Evolutionary conservation across 345 rosid genomes (phyloP).

Genomic region (Salix arbutifolia): DNA sequence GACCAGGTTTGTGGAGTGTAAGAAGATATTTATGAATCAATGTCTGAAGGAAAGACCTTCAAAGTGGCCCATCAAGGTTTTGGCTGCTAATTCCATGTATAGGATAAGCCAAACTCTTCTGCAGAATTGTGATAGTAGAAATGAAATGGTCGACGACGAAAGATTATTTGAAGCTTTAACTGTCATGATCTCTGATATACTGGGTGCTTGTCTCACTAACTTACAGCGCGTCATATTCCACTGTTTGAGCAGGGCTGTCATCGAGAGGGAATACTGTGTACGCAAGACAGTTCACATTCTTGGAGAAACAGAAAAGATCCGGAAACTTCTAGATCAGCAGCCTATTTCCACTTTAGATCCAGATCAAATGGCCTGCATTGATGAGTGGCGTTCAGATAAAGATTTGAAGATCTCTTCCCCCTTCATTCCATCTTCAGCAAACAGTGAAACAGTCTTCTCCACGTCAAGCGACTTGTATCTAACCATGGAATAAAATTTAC

Average conservation of each 20-base stretch:
- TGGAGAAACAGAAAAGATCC: conserved; percentile 51
- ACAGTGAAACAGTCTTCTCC: conserved; percentile 12
- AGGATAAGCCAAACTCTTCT: conserved; percentile 59
- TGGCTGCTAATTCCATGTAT: conserved; percentile 84
- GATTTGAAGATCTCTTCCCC: conserved; percentile 18
- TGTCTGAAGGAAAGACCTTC: conserved; percentile 46
- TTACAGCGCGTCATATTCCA: conserved; percentile 39
- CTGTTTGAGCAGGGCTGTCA: conserved; percentile 54
- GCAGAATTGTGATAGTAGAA: conserved; percentile 26
- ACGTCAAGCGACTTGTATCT: conserved; percentile 23
- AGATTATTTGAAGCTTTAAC: conserved; percentile 40
- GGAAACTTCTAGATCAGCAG: conserved; percentile 46
- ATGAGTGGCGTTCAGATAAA: conserved; percentile 56
- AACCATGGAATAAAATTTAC: conserved; percentile 20
- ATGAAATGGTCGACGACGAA: conserved; percentile 21
- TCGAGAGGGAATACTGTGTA: conserved; percentile 52
- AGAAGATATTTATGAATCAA: conserved; percentile 23
- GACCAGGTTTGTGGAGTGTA: conserved; percentile 37
- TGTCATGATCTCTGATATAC: conserved; percentile 55
- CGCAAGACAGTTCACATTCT: conserved; percentile 53
- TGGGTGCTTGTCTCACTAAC: conserved; percentile 78
- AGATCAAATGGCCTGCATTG: conserved; percentile 45
- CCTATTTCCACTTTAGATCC: conserved; percentile 34
- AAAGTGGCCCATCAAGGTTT: conserved; percentile 61
- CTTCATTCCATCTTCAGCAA: conserved; percentile 11